Percentiles rank a stretch among this genome's conserved stretches.
Conservation (phyloP, 1,284 basidiomycete species). For the Papiliotrema terrestris region DNA sequence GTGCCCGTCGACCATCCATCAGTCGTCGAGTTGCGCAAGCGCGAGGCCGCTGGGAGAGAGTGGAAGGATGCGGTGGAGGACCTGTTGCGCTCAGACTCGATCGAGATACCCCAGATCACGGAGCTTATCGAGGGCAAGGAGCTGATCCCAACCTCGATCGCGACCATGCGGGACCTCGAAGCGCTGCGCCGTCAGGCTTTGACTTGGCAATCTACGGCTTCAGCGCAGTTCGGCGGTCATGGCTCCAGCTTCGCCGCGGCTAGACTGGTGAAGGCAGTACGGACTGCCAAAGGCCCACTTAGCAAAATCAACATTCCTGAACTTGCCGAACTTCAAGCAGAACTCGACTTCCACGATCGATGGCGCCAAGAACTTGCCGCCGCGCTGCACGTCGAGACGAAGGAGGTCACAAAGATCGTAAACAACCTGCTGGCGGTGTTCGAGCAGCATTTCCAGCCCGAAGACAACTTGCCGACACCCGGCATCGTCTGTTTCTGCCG, state of each 20-base stretch:
- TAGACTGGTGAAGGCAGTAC: slow-evolving; percentile 33
- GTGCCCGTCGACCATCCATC: slow-evolving; percentile 30
- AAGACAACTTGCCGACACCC: slow-evolving; percentile 29
- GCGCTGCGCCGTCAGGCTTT: slow-evolving; percentile 31
- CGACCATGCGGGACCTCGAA: slow-evolving; percentile 35
- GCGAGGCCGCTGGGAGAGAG: slow-evolving; percentile 20
- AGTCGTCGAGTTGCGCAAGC: slow-evolving; percentile 29
- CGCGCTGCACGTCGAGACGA: slow-evolving; percentile 10
- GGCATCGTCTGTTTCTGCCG: slow-evolving; percentile 36
- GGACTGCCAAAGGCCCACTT: slow-evolving; percentile 22
- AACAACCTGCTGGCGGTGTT: slow-evolving; percentile 24
- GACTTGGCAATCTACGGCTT: slow-evolving; percentile 34
- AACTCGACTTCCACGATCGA: slow-evolving; percentile 27
- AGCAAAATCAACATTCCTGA: slow-evolving; percentile 34
- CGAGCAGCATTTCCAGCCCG: slow-evolving; percentile 23
- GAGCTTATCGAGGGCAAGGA: slow-evolving; percentile 28
- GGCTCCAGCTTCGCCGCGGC: slow-evolving; percentile 24
- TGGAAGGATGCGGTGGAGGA: slow-evolving; percentile 26
- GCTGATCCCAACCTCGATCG: slow-evolving; percentile 26
- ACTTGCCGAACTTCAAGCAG: slow-evolving; percentile 28
- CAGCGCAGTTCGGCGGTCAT: slow-evolving; percentile 14
- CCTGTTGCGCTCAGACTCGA: slow-evolving; percentile 20
- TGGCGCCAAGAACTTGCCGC: slow-evolving; percentile 25
- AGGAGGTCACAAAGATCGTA: slow-evolving; percentile 22
- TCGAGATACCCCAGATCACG: slow-evolving; percentile 23